Conservation (phyloP, 2,329 filamentous ascomycete species). For the Beauveria sp. region DNA sequence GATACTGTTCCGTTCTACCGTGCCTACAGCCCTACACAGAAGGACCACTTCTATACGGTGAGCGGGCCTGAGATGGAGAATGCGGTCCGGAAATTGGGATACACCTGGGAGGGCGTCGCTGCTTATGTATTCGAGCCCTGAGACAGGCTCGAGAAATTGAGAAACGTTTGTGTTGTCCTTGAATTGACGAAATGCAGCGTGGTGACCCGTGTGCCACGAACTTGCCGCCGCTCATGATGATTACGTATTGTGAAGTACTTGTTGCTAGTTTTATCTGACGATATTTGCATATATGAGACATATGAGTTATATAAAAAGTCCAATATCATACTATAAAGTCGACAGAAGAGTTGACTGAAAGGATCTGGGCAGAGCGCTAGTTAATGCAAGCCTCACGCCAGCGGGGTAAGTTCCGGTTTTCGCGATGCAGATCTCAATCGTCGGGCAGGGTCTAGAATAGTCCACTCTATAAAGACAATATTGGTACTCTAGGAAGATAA, state of each 20-base stretch:
- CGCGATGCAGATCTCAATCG: background rate
- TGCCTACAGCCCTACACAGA: background rate
- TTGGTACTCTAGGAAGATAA: background rate
- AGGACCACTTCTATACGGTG: constrained; percentile 8
- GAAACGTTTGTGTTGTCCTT: background rate
- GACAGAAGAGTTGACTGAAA: background rate
- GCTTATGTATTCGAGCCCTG: background rate
- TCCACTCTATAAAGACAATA: background rate
- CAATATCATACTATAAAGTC: background rate
- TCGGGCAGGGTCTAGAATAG: background rate
- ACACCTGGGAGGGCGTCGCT: constrained; percentile 6
- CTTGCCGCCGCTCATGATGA: background rate
- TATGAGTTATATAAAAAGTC: background rate
- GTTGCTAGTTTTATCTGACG: background rate
- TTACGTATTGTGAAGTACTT: background rate
- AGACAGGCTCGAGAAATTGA: background rate
- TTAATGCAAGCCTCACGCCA: background rate
- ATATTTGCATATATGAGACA: background rate
- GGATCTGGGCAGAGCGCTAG: background rate
- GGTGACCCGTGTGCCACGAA: background rate
- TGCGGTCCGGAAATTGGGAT: constrained; percentile 2
- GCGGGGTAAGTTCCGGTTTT: background rate
- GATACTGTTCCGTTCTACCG: constrained; percentile 1
- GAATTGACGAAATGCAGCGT: background rate
- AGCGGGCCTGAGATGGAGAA: constrained; percentile 4